These are phyloP conservation scores for Torulaspora indica DNA, from an alignment of 805 yeast species.

Conservation along the genomic window DNA sequence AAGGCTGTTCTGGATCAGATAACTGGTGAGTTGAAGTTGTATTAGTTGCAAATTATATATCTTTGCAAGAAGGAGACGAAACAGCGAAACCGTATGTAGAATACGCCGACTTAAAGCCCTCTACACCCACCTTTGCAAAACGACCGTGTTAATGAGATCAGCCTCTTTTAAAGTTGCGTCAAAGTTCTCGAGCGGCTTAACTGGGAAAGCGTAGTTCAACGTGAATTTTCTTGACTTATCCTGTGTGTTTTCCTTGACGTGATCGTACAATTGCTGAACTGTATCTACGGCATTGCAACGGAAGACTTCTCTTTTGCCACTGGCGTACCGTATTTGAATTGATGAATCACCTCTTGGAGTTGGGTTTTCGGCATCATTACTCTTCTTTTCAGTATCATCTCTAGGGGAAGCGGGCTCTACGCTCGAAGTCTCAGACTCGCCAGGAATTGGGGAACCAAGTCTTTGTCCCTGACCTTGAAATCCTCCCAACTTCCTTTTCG, in stretches of 20 bases:
- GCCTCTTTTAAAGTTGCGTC: conserved; percentile 62
- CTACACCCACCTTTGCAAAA: conserved; percentile 76
- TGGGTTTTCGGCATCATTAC: conserved; percentile 25
- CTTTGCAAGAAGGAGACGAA: not conserved
- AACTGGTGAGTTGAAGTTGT: conserved; percentile 73
- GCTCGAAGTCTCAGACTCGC: conserved; percentile 43
- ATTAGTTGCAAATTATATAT: conserved; percentile 36
- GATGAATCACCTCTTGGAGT: conserved; percentile 56
- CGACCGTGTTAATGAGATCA: conserved; percentile 75
- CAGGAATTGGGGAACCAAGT: conserved; percentile 85
- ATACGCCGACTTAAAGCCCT: not conserved
- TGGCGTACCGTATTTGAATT: conserved; percentile 79
- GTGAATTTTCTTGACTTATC: conserved; percentile 49
- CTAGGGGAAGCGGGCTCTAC: conserved; percentile 13
- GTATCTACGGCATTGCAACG: conserved; percentile 62
- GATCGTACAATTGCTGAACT: conserved; percentile 62
- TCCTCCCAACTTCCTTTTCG: conserved; percentile 58
- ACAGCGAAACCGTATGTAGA: not conserved
- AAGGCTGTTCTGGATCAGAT: conserved; percentile 70
- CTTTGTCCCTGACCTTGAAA: conserved; percentile 78
- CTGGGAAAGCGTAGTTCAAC: conserved; percentile 79
- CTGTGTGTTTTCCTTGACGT: conserved; percentile 49
- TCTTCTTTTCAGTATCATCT: conserved; percentile 19
- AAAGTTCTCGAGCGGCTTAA: conserved; percentile 59
- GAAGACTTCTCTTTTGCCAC: conserved; percentile 64